Conservation (phyloP, 2,329 filamentous ascomycete genomes). For the Trichoderma simmonsii region DNA sequence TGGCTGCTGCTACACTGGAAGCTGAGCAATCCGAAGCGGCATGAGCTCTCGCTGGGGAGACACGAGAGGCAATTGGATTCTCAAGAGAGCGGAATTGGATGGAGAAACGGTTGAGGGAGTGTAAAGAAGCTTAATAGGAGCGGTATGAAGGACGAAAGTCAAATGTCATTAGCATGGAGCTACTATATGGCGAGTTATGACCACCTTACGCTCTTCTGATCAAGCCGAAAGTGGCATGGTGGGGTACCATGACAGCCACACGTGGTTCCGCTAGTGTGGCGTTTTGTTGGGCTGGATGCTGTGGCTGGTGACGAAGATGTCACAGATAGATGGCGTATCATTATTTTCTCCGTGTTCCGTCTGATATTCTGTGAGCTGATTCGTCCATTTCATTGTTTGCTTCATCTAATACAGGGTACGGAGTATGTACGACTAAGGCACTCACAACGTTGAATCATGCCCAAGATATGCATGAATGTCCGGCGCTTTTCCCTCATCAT, state of each 20-base stretch:
- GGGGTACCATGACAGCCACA: constrained; percentile 16
- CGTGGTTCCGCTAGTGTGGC: constrained; percentile 1
- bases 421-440: background rate
- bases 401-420: background rate
- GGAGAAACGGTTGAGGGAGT: background rate
- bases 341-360: constrained; percentile 13
- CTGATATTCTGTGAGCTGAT: background rate
- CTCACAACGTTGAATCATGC: background rate
- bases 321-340: background rate
- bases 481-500: background rate
- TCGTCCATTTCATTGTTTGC: background rate
- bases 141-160: background rate
- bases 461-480: constrained; percentile 17
- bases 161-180: background rate
- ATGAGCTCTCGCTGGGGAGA: constrained; percentile 5
- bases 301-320: background rate
- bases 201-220: constrained; percentile 20
- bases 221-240: constrained; percentile 14
- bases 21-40: constrained; percentile 12
- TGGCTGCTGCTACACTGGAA: constrained; percentile 34
- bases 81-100: background rate
- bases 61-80: background rate
- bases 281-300: background rate
- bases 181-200: constrained; percentile 11
- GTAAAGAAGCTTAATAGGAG: constrained; percentile 11